These are phyloP conservation scores for Fusarium secorum DNA, from an alignment of 2,329 filamentous ascomycete species.

Conservation along the genomic window DNA sequence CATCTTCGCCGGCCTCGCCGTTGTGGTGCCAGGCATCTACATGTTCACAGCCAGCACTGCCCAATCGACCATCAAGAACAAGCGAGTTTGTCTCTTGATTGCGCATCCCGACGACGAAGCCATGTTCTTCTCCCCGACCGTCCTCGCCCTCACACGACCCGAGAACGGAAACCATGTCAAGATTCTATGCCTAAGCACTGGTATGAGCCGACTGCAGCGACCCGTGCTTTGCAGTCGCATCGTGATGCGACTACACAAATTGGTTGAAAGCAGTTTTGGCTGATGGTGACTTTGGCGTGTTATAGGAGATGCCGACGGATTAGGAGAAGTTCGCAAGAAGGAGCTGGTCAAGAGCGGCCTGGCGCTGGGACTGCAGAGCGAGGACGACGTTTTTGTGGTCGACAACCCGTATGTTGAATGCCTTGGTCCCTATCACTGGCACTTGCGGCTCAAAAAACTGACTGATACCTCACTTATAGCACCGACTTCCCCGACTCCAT, in stretches of 20 bases:
- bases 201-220: slow-evolving; percentile 50
- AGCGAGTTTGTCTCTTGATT: slow-evolving; percentile 90
- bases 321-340: slow-evolving; percentile 82
- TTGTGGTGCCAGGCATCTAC: slow-evolving; percentile 60
- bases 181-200: slow-evolving; percentile 90
- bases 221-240: slow-evolving; percentile 16
- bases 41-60: slow-evolving; percentile 58
- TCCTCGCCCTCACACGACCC: slow-evolving; percentile 83
- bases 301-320: slow-evolving; percentile 81
- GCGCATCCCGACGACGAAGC: slow-evolving; percentile 98
- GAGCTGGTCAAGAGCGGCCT: slow-evolving; percentile 85
- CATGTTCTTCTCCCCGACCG: slow-evolving; percentile 96
- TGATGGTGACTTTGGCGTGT: slow-evolving; percentile 29
- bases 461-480: slow-evolving; percentile 16
- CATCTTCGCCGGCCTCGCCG: slow-evolving; percentile 40
- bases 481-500: slow-evolving; percentile 88
- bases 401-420: slow-evolving; percentile 70
- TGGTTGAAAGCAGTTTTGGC: slow-evolving; percentile 22
- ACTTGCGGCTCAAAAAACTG: background rate
- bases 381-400: slow-evolving; percentile 85
- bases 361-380: slow-evolving; percentile 74
- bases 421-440: background rate
- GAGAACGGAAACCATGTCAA: slow-evolving; percentile 88
- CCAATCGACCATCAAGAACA: slow-evolving; percentile 69
- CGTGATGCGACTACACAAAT: slow-evolving; percentile 12